Percentiles rank a stretch among this genome's conserved stretches.
phyloP scores from a whole-genome alignment of 208 protist species.

The Crithidia mellificae region DNA sequence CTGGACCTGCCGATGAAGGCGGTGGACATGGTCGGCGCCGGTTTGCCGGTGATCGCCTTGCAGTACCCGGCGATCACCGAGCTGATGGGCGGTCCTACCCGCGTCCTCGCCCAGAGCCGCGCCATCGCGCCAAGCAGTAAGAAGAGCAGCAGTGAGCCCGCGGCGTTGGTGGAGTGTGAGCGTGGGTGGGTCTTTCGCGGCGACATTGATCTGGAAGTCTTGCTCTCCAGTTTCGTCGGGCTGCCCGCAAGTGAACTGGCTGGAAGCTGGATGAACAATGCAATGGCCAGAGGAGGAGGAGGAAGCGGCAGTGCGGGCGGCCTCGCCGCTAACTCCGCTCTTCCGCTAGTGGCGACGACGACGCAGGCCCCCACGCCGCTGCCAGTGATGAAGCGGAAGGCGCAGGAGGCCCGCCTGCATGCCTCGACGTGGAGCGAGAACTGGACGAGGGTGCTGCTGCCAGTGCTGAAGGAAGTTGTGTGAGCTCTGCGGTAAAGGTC shows the following conservation, averaged over 20 bases:
- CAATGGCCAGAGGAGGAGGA: neutral
- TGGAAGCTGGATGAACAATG: neutral
- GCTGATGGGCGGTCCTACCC: slow-evolving; percentile 68
- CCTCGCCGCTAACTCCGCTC: no score
- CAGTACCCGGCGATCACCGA: slow-evolving; percentile 88
- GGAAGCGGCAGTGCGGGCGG: no score
- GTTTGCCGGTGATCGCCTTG: slow-evolving; percentile 91
- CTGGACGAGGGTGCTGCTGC: slow-evolving; percentile 50
- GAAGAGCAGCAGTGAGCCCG: slow-evolving; percentile 21
- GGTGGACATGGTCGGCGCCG: slow-evolving; percentile 96
- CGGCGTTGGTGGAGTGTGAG: slow-evolving; percentile 46
- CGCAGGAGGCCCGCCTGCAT: slow-evolving; percentile 24
- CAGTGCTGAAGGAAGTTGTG: slow-evolving; percentile 44
- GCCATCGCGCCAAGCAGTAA: slow-evolving; percentile 11
- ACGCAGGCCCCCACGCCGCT: slow-evolving; percentile 21
- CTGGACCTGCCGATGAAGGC: slow-evolving; percentile 98
- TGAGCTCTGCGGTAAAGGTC: no score
- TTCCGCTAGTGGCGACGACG: no score
- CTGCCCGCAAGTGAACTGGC: slow-evolving; percentile 17
- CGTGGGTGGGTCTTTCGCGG: slow-evolving; percentile 68
- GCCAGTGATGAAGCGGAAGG: slow-evolving; percentile 34
- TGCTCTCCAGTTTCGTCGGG: slow-evolving; percentile 51
- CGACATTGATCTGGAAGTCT: slow-evolving; percentile 52
- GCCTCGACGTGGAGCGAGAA: slow-evolving; percentile 67
- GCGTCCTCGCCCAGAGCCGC: slow-evolving; percentile 33